Evolutionary conservation across 768 basidiomycete genomes (phyloP), one percentile per base, ranked within the genome.

Genomic region (Calocybe indica): DNA sequence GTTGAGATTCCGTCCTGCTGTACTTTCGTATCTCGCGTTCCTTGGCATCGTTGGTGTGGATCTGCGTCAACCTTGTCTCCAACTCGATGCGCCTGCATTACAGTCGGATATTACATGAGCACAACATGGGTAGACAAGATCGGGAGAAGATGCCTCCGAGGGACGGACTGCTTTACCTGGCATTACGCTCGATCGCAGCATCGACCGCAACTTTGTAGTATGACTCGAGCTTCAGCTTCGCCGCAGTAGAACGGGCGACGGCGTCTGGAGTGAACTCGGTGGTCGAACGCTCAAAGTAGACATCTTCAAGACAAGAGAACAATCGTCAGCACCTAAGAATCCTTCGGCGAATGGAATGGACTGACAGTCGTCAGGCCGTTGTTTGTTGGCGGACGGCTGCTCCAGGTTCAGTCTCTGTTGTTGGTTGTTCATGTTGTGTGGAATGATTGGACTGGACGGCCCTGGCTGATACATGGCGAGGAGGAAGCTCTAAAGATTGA

Each of bases 181-280:
- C 85, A 66, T 97, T 97, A 49, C 95, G 76, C 63, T 93, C 93
- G 53, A 99, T 95, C 41, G 95, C 95, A 52, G 91, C 80, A 63
- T 98, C 93, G 32, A 99, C 95, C 5, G 94, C 92, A 49, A 97
- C 88, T 68, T 97, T 97, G 76, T 99, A 99, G 72, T 85, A 97
- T 40, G 94, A 89, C 67, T 95, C 94, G 47, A 99, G 83, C 68
- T 96, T 96, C 65, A 97, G 81, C 64, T 96, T 96, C 13, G 94
- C 92, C 22, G 88, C 89, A 41, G 92, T 95, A 6, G 91, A 85
- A 43, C 88, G 88, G 49, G 92, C 91, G 45, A 92, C 77, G 13
- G 91, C 87, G 61, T 89, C 85, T 53, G 92, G 81, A 12, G 86
- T 86, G 73, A 95, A 94, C 48, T 79, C 81, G 37, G 75, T 69